Evolutionary conservation across 306 rosid species (phyloP).

Genomic region (Corylus heterophylla): DNA sequence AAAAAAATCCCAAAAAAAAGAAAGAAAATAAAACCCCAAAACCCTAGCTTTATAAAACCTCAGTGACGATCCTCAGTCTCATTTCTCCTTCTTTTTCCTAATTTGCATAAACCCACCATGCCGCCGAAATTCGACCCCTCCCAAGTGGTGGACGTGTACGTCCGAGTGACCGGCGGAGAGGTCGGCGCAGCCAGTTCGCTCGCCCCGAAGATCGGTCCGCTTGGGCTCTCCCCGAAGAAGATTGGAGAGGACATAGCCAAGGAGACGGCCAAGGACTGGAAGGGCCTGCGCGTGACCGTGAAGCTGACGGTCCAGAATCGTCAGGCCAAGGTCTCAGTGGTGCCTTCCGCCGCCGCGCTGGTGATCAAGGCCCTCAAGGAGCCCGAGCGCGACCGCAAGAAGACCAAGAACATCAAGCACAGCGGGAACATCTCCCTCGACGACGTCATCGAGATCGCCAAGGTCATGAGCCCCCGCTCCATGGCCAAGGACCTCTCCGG

Average conservation of each 20-base stretch:
- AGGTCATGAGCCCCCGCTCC: conserved; percentile 17
- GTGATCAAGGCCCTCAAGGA: conserved; percentile 29
- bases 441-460: conserved; percentile 27
- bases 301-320: conserved; percentile 32
- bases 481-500: conserved; percentile 25
- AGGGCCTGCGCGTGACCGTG: conserved; percentile 22
- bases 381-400: conserved; percentile 30
- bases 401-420: conserved; percentile 30
- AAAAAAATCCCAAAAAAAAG: neutral
- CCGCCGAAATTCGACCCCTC: conserved; percentile 23
- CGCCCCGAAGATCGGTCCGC: conserved; percentile 28
- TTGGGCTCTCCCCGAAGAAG: conserved; percentile 26
- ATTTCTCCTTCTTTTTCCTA: neutral
- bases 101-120: neutral
- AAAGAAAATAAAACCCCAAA: neutral
- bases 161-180: conserved; percentile 31
- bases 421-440: conserved; percentile 27
- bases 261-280: conserved; percentile 29
- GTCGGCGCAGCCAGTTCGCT: conserved; percentile 30
- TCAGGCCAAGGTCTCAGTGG: conserved; percentile 27
- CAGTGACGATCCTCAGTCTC: neutral
- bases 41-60: conserved; percentile 16
- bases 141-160: conserved; percentile 24
- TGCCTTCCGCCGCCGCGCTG: conserved; percentile 27
- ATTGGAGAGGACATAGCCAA: conserved; percentile 29